Evolutionary conservation across 306 rosid genomes (phyloP), one percentile per base, ranked within the genome.

Genomic region (Delonix regia): DNA sequence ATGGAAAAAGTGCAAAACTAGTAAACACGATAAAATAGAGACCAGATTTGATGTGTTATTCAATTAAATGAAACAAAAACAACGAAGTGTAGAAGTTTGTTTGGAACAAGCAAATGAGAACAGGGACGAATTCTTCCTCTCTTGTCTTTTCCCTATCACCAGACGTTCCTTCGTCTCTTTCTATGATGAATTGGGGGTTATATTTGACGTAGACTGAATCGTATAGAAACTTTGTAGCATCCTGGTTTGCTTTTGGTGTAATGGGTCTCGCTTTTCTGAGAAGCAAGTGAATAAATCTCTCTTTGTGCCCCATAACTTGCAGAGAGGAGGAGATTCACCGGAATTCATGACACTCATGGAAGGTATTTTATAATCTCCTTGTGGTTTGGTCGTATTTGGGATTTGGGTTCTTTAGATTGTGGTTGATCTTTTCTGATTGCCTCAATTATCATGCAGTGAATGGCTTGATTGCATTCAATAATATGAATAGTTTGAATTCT

Each of bases 271-370:
- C 84, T 71, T 81, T 85, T 82, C 60, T 51, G 45, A 45, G 78
- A 87, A 80, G 61, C 79, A 55, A 68, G 85, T 77, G 77, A 83
- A 55, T 13, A 82, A 68, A 44, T 18, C 11, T 21, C 63, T 47
- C 73, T 45, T 74, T 81, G 53, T 18, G 4, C 25, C 79, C 87
- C 61, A 36, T 79, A 81, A 39, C 76, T 82, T 57, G 62, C 49
- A 21, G 70, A 62, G 62, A 53, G 45, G 71, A 69, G 61, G 39
- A 47, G 76, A 55, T 78, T 63, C 76, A 48, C 53, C 73, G 14
- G 72, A 76, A 81, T 53, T 80, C 78, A 65, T 51, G 81, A 12
- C 83, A 64, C 80, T 56, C 90, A 94, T 94, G 98, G 97, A 91
- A 90, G 97, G 97, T 92, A 90, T 81, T 71, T 36, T 82, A 49